A percentile compares a stretch with the other conserved stretches of the same genome.
phyloP scores from a whole-genome alignment of 441 rosid species.

The Brassica hybrid region DNA sequence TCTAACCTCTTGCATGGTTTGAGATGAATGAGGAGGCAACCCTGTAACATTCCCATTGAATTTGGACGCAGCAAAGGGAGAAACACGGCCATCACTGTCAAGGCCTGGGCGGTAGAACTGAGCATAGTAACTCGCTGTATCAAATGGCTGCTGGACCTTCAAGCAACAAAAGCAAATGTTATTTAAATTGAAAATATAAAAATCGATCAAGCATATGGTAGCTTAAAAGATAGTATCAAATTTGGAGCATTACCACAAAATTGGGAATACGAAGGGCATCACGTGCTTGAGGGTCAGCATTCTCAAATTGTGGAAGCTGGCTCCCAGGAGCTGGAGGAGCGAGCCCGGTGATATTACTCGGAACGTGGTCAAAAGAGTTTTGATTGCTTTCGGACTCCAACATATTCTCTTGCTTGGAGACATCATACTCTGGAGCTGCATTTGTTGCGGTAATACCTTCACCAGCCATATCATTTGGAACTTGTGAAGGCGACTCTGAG shows the following conservation, averaged over 20 bases:
- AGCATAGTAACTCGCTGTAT: conserved; percentile 82
- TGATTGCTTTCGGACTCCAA: conserved; percentile 62
- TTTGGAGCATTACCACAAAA: conserved; percentile 65
- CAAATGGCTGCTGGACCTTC: conserved; percentile 85
- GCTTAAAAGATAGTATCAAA: conserved; percentile 10
- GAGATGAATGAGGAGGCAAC: conserved; percentile 78
- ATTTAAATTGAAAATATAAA: conserved; percentile 30
- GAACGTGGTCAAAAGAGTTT: conserved; percentile 49
- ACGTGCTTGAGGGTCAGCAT: conserved; percentile 76
- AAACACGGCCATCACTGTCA: conserved; percentile 81
- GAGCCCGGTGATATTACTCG: conserved; percentile 66
- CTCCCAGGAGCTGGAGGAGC: conserved; percentile 68
- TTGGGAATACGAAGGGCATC: conserved; percentile 78
- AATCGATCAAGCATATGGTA: background rate
- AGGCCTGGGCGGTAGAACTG: conserved; percentile 77
- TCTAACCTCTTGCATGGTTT: conserved; percentile 87
- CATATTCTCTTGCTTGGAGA: conserved; percentile 64
- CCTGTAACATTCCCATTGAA: conserved; percentile 79
- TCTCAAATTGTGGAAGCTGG: conserved; percentile 73
- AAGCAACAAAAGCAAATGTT: conserved; percentile 40
- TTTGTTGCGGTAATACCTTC: conserved; percentile 58
- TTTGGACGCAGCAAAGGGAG: conserved; percentile 79
- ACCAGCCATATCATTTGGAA: conserved; percentile 58
- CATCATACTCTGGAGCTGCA: conserved; percentile 58
- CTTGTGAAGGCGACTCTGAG: conserved; percentile 47